Percentiles rank a stretch among this genome's conserved stretches.
These are phyloP conservation scores for Cladobotryum protrusum DNA, from an alignment of 2,329 filamentous ascomycete genomes.

Conservation along the genomic window DNA sequence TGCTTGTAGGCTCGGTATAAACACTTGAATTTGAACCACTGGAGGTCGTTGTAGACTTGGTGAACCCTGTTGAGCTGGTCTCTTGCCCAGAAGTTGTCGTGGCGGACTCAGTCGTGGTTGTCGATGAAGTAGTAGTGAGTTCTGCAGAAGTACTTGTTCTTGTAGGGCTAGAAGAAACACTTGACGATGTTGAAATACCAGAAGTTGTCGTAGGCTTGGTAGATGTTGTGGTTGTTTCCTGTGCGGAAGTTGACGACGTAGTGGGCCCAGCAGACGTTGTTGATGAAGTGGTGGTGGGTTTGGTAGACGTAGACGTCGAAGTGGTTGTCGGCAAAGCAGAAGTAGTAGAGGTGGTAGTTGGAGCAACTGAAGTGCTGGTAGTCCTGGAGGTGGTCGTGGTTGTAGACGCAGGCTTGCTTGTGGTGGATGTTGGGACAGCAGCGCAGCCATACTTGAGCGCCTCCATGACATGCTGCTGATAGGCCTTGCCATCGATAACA, in stretches of 20 bases:
- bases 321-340: conserved; percentile 8
- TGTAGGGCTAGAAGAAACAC: background rate
- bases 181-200: background rate
- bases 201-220: background rate
- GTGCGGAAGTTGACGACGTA: background rate
- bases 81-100: background rate
- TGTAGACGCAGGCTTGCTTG: conserved; percentile 12
- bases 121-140: background rate
- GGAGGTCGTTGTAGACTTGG: background rate
- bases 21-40: background rate
- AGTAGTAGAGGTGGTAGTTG: conserved; percentile 6
- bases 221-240: background rate
- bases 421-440: conserved; percentile 20
- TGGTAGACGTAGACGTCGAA: conserved; percentile 3
- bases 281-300: conserved; percentile 1
- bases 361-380: conserved; percentile 9
- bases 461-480: conserved; percentile 31
- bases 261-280: background rate
- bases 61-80: background rate
- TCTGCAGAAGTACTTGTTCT: background rate
- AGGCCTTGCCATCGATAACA: conserved; percentile 27
- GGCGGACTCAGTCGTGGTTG: background rate
- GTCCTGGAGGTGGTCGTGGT: conserved; percentile 12
- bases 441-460: conserved; percentile 33
- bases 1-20: background rate